Conservation (phyloP, 257 asterid species). For the Oldenlandia corymbosa region DNA sequence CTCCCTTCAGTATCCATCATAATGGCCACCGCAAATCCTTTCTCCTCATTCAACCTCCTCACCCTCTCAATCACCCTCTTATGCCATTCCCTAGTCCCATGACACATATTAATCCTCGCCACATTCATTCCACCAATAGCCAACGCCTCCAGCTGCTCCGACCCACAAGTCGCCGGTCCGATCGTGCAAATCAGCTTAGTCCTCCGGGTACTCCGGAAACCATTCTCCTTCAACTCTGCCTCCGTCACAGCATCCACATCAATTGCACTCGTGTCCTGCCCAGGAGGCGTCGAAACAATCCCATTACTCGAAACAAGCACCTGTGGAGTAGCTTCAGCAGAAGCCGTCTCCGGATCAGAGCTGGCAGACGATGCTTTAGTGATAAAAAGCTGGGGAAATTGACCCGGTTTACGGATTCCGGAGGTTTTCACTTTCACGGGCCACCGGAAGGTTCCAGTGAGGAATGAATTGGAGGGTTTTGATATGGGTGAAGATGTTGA, state of each 20-base stretch:
- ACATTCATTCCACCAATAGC: constrained; percentile 98
- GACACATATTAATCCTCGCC: constrained; percentile 97
- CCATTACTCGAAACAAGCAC: constrained; percentile 35
- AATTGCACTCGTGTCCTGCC: constrained; percentile 59
- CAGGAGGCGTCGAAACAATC: constrained; percentile 18
- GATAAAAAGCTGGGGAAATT: constrained; percentile 7
- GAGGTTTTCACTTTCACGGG: constrained; percentile 13
- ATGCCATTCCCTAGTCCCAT: constrained; percentile 98
- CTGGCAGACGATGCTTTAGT: constrained; percentile 16
- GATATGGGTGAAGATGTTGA: constrained; percentile 25
- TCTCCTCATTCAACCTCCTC: constrained; percentile 89
- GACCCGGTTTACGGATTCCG: constrained; percentile 5
- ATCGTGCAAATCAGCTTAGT: constrained; percentile 88
- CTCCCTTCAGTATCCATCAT: constrained; percentile 99
- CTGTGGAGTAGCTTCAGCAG: constrained; percentile 10
- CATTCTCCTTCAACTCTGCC: constrained; percentile 95
- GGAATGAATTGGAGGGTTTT: constrained; percentile 19
- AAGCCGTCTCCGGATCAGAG: constrained; percentile 24
- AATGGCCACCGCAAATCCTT: constrained; percentile 92
- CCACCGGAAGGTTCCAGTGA: constrained; percentile 16
- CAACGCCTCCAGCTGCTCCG: constrained; percentile 87
- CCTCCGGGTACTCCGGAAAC: constrained; percentile 90
- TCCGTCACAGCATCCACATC: constrained; percentile 95
- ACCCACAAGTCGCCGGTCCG: constrained; percentile 76
- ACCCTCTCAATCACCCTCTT: constrained; percentile 73